A percentile compares a stretch with the other conserved stretches of the same genome.
Conservation (phyloP, 805 yeast species). For the Kurtzmaniella cleridarum region DNA sequence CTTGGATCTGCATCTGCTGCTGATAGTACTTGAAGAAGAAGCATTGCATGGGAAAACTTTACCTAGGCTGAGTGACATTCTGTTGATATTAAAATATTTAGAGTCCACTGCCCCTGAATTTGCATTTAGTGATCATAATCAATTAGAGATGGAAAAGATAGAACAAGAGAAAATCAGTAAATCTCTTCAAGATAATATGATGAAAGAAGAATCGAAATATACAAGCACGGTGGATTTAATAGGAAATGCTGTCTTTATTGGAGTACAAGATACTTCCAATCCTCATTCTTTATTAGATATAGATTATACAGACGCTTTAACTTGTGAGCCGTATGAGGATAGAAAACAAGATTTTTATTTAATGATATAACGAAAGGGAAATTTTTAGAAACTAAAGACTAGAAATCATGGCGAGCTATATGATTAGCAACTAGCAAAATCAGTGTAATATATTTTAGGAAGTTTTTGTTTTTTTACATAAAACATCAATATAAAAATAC, state of each 20-base stretch:
- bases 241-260: constrained; percentile 16
- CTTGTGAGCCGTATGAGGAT: constrained; percentile 10
- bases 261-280: constrained; percentile 5
- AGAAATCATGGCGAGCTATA: no score
- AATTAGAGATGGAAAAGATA: constrained; percentile 13
- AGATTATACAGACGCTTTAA: constrained; percentile 10
- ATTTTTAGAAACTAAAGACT: background rate
- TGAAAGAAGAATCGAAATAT: constrained; percentile 4
- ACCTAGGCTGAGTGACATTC: no score
- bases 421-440: no score
- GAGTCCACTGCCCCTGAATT: no score
- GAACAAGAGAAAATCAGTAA: constrained; percentile 11
- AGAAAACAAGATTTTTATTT: constrained; percentile 3
- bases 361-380: background rate
- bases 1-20: no score
- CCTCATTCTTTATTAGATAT: background rate
- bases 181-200: constrained; percentile 5
- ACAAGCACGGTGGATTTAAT: constrained; percentile 12
- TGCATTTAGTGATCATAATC: no score
- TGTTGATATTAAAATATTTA: no score
- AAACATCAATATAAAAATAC: no score
- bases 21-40: no score
- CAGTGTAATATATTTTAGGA: no score
- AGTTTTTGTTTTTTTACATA: no score
- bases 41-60: no score